Evolutionary conservation across 306 rosid species (phyloP).

Genomic region (Cucumis sativus): DNA sequence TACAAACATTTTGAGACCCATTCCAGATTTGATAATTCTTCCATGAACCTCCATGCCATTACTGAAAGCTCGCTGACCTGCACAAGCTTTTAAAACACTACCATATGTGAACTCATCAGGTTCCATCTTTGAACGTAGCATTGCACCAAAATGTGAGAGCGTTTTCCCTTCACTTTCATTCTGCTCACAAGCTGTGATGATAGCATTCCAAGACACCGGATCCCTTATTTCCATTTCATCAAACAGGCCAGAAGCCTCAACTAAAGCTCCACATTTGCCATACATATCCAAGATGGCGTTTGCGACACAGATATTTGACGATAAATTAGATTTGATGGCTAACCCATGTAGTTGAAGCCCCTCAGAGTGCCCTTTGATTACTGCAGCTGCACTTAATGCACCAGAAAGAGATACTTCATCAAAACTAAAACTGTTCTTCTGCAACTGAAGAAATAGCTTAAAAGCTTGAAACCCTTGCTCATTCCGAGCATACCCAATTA

Average conservation of each 20-base stretch:
- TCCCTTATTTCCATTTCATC: conserved; percentile 63
- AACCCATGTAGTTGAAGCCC: conserved; percentile 73
- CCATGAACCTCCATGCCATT: conserved; percentile 71
- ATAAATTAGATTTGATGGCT: conserved; percentile 42
- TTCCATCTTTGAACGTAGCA: conserved; percentile 57
- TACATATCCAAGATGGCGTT: conserved; percentile 78
- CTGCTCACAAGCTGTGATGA: conserved; percentile 71
- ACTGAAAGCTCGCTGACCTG: conserved; percentile 45
- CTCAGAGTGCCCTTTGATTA: conserved; percentile 30
- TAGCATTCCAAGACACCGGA: conserved; percentile 86
- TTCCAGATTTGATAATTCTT: conserved; percentile 55
- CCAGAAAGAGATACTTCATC: conserved; percentile 66
- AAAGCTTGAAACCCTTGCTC: conserved; percentile 51
- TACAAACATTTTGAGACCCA: conserved; percentile 51
- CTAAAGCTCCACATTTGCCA: conserved; percentile 57
- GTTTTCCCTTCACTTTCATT: conserved; percentile 38
- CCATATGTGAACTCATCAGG: conserved; percentile 83
- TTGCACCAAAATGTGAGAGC: conserved; percentile 48
- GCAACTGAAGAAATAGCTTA: conserved; percentile 35
- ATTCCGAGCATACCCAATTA: conserved; percentile 50
- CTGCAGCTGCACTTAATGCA: conserved; percentile 59
- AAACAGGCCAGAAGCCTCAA: conserved; percentile 49
- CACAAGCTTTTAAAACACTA: conserved; percentile 68
- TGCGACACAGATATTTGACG: conserved; percentile 52
- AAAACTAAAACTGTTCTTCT: conserved; percentile 34